These are phyloP conservation scores for Fusarium zealandicum DNA, from an alignment of 2,329 filamentous ascomycete genomes.

Conservation along the genomic window DNA sequence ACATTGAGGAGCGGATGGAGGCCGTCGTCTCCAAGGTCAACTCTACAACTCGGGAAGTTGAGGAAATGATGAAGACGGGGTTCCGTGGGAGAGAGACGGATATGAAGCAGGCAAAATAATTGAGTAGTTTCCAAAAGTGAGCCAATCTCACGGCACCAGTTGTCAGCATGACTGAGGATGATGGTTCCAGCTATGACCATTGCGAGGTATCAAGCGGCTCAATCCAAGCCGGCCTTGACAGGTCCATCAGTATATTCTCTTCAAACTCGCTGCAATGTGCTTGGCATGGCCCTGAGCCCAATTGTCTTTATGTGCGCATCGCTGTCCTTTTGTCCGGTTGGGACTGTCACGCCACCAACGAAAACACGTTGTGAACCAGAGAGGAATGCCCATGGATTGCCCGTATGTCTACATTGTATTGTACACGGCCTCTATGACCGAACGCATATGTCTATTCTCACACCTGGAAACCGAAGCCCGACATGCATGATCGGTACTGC, in stretches of 20 bases:
- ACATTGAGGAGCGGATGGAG: slow-evolving; percentile 42
- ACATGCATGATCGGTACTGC: slow-evolving; percentile 91
- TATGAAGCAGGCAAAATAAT: slow-evolving; percentile 12
- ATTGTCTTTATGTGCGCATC: neutral
- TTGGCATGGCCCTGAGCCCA: neutral
- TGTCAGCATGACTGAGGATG: neutral
- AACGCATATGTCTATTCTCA: slow-evolving; percentile 42
- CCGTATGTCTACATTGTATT: slow-evolving; percentile 39
- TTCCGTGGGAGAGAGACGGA: slow-evolving; percentile 42
- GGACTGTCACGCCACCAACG: slow-evolving; percentile 34
- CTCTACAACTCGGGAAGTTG: slow-evolving; percentile 32
- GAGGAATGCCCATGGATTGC: slow-evolving; percentile 36
- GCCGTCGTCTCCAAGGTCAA: slow-evolving; percentile 34
- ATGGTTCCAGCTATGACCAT: neutral
- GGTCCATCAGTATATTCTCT: no score
- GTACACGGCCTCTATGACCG: slow-evolving; percentile 31
- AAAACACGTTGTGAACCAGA: slow-evolving; percentile 14
- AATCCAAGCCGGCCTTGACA: no score
- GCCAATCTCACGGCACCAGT: neutral
- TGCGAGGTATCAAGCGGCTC: neutral
- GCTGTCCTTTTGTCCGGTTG: neutral
- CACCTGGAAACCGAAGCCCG: slow-evolving; percentile 85
- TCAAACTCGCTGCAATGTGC: no score
- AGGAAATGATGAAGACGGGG: slow-evolving; percentile 43
- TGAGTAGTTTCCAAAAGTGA: neutral